Conservation (phyloP, 2,329 filamentous ascomycete genomes). For the Alternaria hordeiaustralica region DNA sequence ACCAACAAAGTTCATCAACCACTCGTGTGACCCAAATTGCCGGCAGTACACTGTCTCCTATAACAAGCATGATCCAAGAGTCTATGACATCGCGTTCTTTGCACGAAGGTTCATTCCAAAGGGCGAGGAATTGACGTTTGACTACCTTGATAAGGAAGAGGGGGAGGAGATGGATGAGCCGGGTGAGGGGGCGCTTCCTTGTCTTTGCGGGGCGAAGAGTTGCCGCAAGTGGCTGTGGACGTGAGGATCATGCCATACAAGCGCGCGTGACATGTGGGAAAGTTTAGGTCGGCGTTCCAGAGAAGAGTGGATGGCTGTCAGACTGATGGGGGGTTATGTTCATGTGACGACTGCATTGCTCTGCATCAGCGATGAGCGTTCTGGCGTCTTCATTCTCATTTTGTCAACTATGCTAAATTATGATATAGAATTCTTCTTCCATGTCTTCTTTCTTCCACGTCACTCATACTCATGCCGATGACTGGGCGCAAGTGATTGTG, state of each 20-base stretch:
- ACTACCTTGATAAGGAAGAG: constrained; percentile 74
- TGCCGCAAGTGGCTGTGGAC: constrained; percentile 75
- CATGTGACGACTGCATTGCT: not conserved
- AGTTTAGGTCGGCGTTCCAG: not conserved
- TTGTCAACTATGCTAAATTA: not conserved
- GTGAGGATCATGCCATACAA: constrained; percentile 10
- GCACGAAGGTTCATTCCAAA: constrained; percentile 69
- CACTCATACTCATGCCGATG: no score
- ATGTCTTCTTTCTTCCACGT: no score
- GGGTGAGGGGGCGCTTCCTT: constrained; percentile 54
- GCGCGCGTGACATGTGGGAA: not conserved
- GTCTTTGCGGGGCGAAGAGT: constrained; percentile 66
- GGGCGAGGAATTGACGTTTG: constrained; percentile 77
- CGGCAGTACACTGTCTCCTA: constrained; percentile 80
- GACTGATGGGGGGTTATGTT: not conserved
- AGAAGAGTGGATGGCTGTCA: not conserved
- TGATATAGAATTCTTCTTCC: no score
- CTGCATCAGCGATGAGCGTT: not conserved
- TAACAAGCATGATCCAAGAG: constrained; percentile 74
- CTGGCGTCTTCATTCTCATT: not conserved
- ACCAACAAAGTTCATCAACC: constrained; percentile 82
- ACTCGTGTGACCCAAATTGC: constrained; percentile 80
- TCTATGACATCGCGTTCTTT: constrained; percentile 81
- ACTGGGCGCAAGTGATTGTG: no score
- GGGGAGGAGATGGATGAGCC: constrained; percentile 58